A percentile compares a stretch with the other conserved stretches of the same genome.
phyloP scores from a whole-genome alignment of 495 filamentous ascomycete species.

The Schizothecium vesticola region DNA sequence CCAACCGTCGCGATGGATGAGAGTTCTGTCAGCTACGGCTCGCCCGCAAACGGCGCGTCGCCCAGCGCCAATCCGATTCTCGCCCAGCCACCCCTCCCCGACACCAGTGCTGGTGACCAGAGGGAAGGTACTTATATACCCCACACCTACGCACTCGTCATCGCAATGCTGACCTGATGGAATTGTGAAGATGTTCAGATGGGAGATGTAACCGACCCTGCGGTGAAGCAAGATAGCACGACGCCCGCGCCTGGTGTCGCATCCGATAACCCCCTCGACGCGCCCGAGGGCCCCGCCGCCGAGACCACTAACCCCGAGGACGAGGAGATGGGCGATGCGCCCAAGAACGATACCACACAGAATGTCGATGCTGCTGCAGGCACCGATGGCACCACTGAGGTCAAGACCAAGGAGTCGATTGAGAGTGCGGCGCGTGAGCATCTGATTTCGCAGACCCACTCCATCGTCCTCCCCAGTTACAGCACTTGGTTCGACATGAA shows the following conservation, averaged over 20 bases:
- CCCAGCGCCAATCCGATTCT: slow-evolving; percentile 47
- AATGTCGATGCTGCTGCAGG: slow-evolving; percentile 37
- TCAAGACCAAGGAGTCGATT: slow-evolving; percentile 67
- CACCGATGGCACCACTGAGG: slow-evolving; percentile 34
- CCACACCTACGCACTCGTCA: neutral
- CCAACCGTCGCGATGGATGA: slow-evolving; percentile 47
- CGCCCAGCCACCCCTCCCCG: slow-evolving; percentile 45
- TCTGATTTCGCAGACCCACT: slow-evolving; percentile 84
- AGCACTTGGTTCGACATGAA: slow-evolving; percentile 99
- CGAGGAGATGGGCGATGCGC: slow-evolving; percentile 79
- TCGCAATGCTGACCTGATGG: neutral
- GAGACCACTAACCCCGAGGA: slow-evolving; percentile 66
- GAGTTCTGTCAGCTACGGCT: slow-evolving; percentile 47
- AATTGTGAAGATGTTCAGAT: slow-evolving; percentile 48
- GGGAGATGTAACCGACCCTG: slow-evolving; percentile 43
- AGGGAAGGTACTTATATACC: slow-evolving; percentile 30
- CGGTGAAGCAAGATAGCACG: slow-evolving; percentile 50
- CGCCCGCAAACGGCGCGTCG: slow-evolving; percentile 46
- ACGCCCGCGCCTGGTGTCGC: slow-evolving; percentile 48
- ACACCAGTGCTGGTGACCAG: slow-evolving; percentile 21
- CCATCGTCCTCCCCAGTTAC: slow-evolving; percentile 93
- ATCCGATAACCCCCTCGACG: slow-evolving; percentile 83
- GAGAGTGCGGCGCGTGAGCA: slow-evolving; percentile 85
- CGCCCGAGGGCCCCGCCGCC: slow-evolving; percentile 67
- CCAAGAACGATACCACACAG: slow-evolving; percentile 52